Percentiles rank a stretch among this genome's conserved stretches.
Conservation (phyloP, 805 yeast genomes). For the Candida taoyuanica region DNA sequence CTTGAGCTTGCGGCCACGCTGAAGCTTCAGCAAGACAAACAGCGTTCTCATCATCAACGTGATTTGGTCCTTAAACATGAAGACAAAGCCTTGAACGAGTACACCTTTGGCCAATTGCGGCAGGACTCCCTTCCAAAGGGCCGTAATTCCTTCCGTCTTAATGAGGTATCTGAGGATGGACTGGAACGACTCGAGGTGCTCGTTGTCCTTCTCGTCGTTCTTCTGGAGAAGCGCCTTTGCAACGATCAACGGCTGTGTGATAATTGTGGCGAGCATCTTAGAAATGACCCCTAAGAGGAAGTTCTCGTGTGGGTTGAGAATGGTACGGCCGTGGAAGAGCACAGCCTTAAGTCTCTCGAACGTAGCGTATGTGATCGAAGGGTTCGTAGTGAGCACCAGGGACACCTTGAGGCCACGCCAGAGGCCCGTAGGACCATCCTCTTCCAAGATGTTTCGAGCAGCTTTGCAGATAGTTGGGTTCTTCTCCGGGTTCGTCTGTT, state of each 20-base stretch:
- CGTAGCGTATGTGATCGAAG: conserved; percentile 82
- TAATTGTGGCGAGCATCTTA: conserved; percentile 72
- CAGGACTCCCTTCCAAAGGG: conserved; percentile 74
- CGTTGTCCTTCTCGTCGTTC: conserved; percentile 34
- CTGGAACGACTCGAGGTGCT: conserved; percentile 52
- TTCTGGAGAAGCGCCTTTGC: conserved; percentile 78
- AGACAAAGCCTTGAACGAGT: conserved; percentile 76
- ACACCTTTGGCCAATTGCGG: conserved; percentile 83
- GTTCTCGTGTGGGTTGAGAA: conserved; percentile 57
- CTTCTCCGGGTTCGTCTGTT: conserved; percentile 45
- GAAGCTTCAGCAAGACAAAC: conserved; percentile 16
- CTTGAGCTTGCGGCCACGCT: conserved; percentile 4
- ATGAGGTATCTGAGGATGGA: conserved; percentile 58
- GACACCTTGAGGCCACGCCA: conserved; percentile 86
- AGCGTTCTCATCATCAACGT: conserved; percentile 21
- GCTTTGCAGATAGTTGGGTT: conserved; percentile 35
- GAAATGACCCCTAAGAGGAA: conserved; percentile 75
- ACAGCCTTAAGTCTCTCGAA: conserved; percentile 61
- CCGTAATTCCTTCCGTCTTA: conserved; percentile 55
- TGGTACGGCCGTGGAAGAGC: conserved; percentile 31
- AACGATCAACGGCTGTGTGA: conserved; percentile 81
- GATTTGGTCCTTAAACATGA: conserved; percentile 54
- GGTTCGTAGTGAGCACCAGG: conserved; percentile 71
- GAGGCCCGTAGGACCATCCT: conserved; percentile 66
- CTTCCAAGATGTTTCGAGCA: conserved; percentile 47